Base-by-base conservation (phyloP, 352 stramenopile genomes). In the Pythium folliculosum region DNA sequence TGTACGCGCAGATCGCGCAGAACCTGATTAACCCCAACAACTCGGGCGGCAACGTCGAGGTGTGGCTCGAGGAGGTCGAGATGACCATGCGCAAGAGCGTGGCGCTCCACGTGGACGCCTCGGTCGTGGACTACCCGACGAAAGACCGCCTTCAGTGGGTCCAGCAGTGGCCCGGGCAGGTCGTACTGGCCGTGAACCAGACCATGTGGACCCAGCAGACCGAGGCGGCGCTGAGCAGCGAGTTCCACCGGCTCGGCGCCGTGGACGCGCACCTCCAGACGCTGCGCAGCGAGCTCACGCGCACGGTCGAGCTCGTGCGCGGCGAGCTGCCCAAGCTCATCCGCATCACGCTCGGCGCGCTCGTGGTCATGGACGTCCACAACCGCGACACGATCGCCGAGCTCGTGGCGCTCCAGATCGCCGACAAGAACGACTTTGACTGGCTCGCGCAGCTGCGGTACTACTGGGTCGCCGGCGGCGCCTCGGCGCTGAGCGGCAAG, bases 291-390 rank as follows among this genome's bases (percentile, higher is more conserved):
- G 91, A 98, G 43, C 73, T 98, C 16, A 82, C 96, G 19, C 79
- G 85, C 44, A 98, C 91, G 0, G 94, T 98, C 8, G 83, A 97
- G 58, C 78, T 98, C 22, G 94, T 98, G 21, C 89, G 95, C 13
- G 91, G 89, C 22, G 89, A 98, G 67, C 79, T 98, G 8, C 81
- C 90, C n/a, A 98, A 98, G 64, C 67, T 95, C 17, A 92, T 98
- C 64, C 82, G 94, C 1, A 97, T 94, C 53, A 95, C 94, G 0
- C 74, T 98, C 5, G 90, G 90, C 25, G 90, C 95, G 5, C 78
- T 98, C 23, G 90, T 98, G 1, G 94, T 98, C 12, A 97, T 98
- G 87, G 94, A 98, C 65, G 94, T 98, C 8, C 95, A 98, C 82
- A 98, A 97, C 47, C 86, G 94, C 14, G 92, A 98, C 66, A 96